Base-by-base conservation (phyloP, 1,284 basidiomycete genomes). In the Porodaedalea pini region DNA sequence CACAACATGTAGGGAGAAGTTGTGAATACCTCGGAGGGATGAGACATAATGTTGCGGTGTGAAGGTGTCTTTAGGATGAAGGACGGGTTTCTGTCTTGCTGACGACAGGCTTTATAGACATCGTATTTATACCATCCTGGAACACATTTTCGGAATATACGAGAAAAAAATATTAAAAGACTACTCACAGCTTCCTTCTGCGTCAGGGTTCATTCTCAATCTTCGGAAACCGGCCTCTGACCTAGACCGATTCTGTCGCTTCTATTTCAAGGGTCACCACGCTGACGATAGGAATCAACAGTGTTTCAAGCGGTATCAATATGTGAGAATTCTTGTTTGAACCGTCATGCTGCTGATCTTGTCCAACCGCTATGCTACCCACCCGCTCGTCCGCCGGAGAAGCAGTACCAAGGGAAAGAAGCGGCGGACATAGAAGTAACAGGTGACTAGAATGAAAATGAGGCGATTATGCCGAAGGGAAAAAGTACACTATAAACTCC, bases 61-160 rank as follows among this genome's bases (percentile, higher is more conserved):
- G 49, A 31, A 31, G 10, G 21, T 27, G 21, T 21, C 36, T 15
- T n/a, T n/a, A n/a, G n/a, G 37, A 27, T 40, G 23, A 44, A 23
- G n/a, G 8, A 8, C 5, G 32, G 13, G 6, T 13, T 47, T 47
- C 29, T 47, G 45, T 13, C 45, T 47, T 31, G 15, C 7, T 19
- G 15, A 39, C 6, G 41, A 23, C n/a, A n/a, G 23, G 32, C n/a
- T 32, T 40, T 51, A 10, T 8, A 51, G 34, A 5, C 49, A n/a
- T 23, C 17, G 49, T 51, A 51, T 51, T 51, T 51, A 51, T 51
- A 51, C 49, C 7, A 25, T 29, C 13, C 31, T 27, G 45, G 45
- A 31, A 25, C 25, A 17, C 17, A 47, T 7, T 47, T 15, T 47
- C 45, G 45, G 45, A 27, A 25, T 17, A 29, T 47, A 29, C 45